These are phyloP conservation scores for Lunasporangiospora selenospora DNA, from an alignment of 192 early-diverging fungal species.

Conservation along the genomic window DNA sequence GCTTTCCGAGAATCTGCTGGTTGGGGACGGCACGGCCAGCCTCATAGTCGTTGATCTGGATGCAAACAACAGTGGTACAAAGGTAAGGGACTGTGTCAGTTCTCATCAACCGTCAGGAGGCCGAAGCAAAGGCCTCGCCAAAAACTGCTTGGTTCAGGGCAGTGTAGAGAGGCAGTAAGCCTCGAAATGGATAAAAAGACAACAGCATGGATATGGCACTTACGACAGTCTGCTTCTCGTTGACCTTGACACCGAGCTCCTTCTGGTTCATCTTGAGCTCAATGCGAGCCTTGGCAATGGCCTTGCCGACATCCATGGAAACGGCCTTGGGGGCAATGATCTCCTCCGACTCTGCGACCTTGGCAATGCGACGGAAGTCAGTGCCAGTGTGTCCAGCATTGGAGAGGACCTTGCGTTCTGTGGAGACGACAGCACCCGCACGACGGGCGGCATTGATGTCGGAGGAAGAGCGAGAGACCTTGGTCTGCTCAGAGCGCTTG, in stretches of 20 bases:
- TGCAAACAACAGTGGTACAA: too few relatives aligned
- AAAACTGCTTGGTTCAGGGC: too few relatives aligned
- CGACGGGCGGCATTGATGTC: slow-evolving; percentile 81
- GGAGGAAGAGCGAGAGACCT: slow-evolving; percentile 62
- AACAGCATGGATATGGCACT: too few relatives aligned
- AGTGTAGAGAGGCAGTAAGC: too few relatives aligned
- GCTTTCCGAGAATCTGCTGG: slow-evolving; percentile 87
- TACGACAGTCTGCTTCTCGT: slow-evolving; percentile 90
- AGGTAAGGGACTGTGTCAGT: too few relatives aligned
- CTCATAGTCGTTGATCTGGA: slow-evolving; percentile 89
- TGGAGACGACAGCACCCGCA: slow-evolving; percentile 70
- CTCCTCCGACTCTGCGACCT: slow-evolving; percentile 89
- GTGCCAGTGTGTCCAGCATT: slow-evolving; percentile 67
- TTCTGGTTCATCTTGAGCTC: slow-evolving; percentile 86
- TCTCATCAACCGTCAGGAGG: too few relatives aligned
- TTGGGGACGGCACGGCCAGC: slow-evolving; percentile 84
- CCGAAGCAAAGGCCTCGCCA: too few relatives aligned
- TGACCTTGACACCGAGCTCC: slow-evolving; percentile 86
- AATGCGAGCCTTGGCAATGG: slow-evolving; percentile 83
- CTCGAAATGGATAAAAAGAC: too few relatives aligned
- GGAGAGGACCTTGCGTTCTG: slow-evolving; percentile 75
- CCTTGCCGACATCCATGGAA: slow-evolving; percentile 73
- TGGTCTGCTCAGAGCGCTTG: slow-evolving; percentile 70
- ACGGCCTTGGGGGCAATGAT: slow-evolving; percentile 75
- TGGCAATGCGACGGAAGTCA: slow-evolving; percentile 81